Percentiles rank a stretch among this genome's conserved stretches.
phyloP scores from a whole-genome alignment of 1,284 basidiomycete genomes.

The Cystobasidium sp. region DNA sequence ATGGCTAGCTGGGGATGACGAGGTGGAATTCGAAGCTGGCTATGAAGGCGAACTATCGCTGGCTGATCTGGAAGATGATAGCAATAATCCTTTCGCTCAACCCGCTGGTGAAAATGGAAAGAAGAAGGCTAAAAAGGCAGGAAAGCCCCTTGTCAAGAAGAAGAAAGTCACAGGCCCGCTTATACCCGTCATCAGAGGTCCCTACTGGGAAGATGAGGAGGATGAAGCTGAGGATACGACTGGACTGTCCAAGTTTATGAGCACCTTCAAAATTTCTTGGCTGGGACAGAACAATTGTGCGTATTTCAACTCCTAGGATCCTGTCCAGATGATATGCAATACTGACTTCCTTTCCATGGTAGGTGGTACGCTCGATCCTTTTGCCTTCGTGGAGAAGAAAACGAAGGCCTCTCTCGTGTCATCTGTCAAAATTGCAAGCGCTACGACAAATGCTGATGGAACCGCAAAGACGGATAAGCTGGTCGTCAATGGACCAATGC shows the following conservation, averaged over 20 bases:
- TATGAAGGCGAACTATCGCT: slow-evolving; percentile 66
- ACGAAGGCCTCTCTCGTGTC: slow-evolving; percentile 40
- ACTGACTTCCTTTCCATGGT: neutral
- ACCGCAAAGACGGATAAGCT: neutral
- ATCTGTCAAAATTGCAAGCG: neutral
- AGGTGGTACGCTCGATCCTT: slow-evolving; percentile 66
- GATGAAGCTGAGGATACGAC: neutral
- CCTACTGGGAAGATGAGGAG: slow-evolving; percentile 61
- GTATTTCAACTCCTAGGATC: neutral
- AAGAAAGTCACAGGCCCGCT: slow-evolving; percentile 69
- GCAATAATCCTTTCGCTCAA: slow-evolving; percentile 5
- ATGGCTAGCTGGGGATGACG: slow-evolving; percentile 63
- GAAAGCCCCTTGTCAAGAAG: slow-evolving; percentile 62
- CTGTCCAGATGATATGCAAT: neutral
- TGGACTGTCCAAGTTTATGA: slow-evolving; percentile 25
- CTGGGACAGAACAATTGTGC: slow-evolving; percentile 28
- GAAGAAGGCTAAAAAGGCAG: slow-evolving; percentile 49
- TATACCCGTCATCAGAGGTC: slow-evolving; percentile 73
- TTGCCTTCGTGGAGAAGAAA: slow-evolving; percentile 62
- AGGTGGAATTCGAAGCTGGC: slow-evolving; percentile 59
- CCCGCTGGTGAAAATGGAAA: slow-evolving; percentile 53
- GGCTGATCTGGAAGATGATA: slow-evolving; percentile 64
- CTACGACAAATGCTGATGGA: neutral
- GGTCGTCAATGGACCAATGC: slow-evolving; percentile 7
- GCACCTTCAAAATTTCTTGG: slow-evolving; percentile 29